Conservation (phyloP, 305 asterid species). For the Fraxinus baroniana region DNA sequence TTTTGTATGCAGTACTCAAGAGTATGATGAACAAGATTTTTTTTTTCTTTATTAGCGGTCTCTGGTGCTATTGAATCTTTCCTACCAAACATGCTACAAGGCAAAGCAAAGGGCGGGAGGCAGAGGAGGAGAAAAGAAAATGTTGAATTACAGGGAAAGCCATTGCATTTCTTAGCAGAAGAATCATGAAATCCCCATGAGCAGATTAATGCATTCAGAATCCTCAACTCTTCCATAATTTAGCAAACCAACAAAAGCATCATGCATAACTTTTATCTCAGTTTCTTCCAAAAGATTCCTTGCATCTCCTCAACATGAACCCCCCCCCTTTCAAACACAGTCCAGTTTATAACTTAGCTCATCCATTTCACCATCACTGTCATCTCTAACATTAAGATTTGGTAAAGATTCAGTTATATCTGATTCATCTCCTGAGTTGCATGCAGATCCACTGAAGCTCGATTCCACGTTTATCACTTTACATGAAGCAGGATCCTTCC, state of each 20-base stretch:
- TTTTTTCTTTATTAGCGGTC: background rate
- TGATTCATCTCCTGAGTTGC: slow-evolving; percentile 28
- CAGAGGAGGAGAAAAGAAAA: background rate
- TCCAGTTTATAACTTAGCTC: background rate
- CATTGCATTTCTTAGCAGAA: background rate
- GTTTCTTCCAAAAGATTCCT: background rate
- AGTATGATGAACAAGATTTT: background rate
- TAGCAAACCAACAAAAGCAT: background rate
- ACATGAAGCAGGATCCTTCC: slow-evolving; percentile 16
- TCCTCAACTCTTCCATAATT: background rate
- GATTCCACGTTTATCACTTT: slow-evolving; percentile 20
- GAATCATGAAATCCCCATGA: background rate
- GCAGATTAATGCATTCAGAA: background rate
- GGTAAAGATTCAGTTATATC: slow-evolving; percentile 9
- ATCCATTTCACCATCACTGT: slow-evolving; percentile 3
- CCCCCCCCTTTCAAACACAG: background rate
- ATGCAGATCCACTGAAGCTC: slow-evolving; percentile 3
- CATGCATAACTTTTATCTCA: background rate
- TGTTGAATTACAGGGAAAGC: background rate
- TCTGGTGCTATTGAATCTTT: background rate
- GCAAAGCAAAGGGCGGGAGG: background rate
- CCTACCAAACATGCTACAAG: background rate
- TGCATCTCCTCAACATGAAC: background rate
- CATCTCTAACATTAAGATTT: slow-evolving; percentile 12
- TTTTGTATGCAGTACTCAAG: background rate